Evolutionary conservation across 164 flowering plant species (phyloP), one percentile per base, ranked within the genome.

Genomic region (Macadamia tetraphylla): DNA sequence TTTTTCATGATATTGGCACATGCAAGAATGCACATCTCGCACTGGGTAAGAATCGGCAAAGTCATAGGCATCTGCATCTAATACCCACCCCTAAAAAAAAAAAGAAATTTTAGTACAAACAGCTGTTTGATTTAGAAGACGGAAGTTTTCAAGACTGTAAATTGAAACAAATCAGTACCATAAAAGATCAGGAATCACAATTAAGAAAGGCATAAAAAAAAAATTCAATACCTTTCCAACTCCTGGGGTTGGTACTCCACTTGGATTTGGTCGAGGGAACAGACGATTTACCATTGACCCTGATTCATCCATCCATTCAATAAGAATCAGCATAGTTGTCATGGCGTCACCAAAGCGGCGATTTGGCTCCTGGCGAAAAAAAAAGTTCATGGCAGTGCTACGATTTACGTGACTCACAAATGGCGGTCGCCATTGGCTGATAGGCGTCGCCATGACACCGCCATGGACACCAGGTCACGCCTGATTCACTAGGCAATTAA

Each of bases 251-350:
- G 44, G 70, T 59, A 79, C 84, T n/a, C 80, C 91, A 73, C 70
- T 69, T 55, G 77, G 78, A 60, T 63, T 63, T 48, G 94, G 97
- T 32, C 97, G 92, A 64, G 97, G 97, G 64, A 91, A 86, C 60
- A 88, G 75, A 46, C 88, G 78, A 78, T 82, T 80, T 64, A 78
- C 79, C 81, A 91, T 65, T 5, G 81, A 67, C 64, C 97, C 97
- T 91, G 74, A 48, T 44, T 46, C 59, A 72, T 49, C 53, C 58
- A 67, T 51, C 60, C 71, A 71, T 35, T 48, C 12, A 3, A 56
- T 13, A 56, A 31, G 23, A 23, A 23, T 23, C 23, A 23, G 23
- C 23, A 23, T 23, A 23, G 23, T 23, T 23, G 23, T 23, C 23
- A 23, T 23, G 23, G 23, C 23, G 23, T 23, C 23, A 0, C 23